A percentile compares a stretch with the other conserved stretches of the same genome.
phyloP scores from a whole-genome alignment of 208 protist species.

The Herpetomonas samuelpessoai region DNA sequence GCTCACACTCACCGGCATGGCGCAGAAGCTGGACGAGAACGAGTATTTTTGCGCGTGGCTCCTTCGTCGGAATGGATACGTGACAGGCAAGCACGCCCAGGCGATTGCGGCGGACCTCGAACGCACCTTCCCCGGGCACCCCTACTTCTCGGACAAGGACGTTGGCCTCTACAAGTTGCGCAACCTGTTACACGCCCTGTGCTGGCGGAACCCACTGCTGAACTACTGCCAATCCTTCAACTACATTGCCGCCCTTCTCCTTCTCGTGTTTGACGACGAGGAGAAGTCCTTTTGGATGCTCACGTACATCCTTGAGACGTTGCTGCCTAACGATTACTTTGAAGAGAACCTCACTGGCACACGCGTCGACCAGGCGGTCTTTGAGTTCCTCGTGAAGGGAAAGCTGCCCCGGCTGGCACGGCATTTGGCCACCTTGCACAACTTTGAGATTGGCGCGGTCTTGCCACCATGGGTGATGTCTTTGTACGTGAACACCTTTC shows the following conservation, averaged over 20 bases:
- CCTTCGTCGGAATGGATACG: constrained; percentile 47
- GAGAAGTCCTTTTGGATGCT: constrained; percentile 65
- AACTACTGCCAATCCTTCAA: constrained; percentile 85
- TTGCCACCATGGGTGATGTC: constrained; percentile 68
- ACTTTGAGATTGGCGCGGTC: constrained; percentile 50
- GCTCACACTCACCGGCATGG: constrained; percentile 65
- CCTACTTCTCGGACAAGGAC: constrained; percentile 57
- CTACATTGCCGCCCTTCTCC: constrained; percentile 53
- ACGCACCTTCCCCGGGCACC: constrained; percentile 69
- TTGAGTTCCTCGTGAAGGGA: constrained; percentile 31
- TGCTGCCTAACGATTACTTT: constrained; percentile 79
- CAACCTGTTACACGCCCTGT: constrained; percentile 72
- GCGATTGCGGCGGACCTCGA: constrained; percentile 61
- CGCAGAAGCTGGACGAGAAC: constrained; percentile 70
- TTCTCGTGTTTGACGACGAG: constrained; percentile 69
- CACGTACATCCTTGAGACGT: constrained; percentile 45
- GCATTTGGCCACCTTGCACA: constrained; percentile 18
- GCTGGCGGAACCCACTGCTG: constrained; percentile 74
- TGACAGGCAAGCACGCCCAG: constrained; percentile 28
- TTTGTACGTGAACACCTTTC: constrained; percentile 66
- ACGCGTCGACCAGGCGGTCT: constrained; percentile 63
- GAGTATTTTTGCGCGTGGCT: constrained; percentile 62
- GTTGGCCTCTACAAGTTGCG: constrained; percentile 52
- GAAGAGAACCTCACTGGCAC: constrained; percentile 51
- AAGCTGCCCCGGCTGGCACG: constrained; percentile 44